These are phyloP conservation scores for Vaccinium macrocarpon DNA, from an alignment of 148 eudicot species.

Conservation along the genomic window DNA sequence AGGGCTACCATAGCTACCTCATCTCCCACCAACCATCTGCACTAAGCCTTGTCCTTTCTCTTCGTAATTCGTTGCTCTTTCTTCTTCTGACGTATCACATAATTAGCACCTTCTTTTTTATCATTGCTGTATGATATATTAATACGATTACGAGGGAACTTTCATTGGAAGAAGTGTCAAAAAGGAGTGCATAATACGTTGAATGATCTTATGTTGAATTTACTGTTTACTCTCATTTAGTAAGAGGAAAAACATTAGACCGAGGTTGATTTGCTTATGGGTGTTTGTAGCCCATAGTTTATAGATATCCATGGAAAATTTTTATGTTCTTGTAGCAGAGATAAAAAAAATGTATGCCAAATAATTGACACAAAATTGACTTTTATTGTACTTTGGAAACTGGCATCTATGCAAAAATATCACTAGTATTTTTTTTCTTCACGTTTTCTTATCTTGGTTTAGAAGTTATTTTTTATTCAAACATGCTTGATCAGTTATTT, in stretches of 20 bases:
- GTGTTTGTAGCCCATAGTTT: neutral
- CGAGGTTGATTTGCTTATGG: neutral
- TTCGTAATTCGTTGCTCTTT: neutral
- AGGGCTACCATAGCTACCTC: neutral
- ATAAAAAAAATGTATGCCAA: neutral
- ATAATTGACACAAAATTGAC: neutral
- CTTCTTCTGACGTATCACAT: neutral
- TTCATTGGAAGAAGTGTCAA: neutral
- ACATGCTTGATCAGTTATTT: neutral
- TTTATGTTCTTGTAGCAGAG: neutral
- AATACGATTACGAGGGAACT: neutral
- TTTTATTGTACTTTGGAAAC: neutral
- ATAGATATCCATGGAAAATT: neutral
- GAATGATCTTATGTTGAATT: neutral
- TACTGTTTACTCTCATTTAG: neutral
- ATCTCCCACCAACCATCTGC: neutral
- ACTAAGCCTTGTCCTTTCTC: neutral
- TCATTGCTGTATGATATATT: neutral
- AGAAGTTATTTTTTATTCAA: neutral
- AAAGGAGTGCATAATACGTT: neutral
- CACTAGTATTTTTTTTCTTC: neutral
- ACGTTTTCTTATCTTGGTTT: neutral
- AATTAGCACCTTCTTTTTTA: neutral
- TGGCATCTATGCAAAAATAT: neutral
- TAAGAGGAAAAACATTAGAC: neutral